Base-by-base conservation (phyloP, 129 eudicot species). In the Escallonia rubra region DNA sequence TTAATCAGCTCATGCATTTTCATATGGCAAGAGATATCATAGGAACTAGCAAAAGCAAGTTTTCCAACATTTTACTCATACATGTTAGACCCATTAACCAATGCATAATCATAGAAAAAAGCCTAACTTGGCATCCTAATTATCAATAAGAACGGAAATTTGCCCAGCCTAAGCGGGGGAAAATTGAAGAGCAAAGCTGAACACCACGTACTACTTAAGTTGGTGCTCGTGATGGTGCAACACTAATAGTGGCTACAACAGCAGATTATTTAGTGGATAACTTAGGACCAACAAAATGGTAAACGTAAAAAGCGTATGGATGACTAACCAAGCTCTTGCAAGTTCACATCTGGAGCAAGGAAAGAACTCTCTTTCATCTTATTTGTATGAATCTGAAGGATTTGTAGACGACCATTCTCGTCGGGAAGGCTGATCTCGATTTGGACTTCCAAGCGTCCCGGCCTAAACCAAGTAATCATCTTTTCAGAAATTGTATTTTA, bases 381-480 rank as follows among this genome's bases (percentile, higher is more conserved):
- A 69, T 78, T 90, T 73, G 99, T 94, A 71, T 94, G 99, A 59
- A 94, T 94, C 64, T 94, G 93, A 53, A 94, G 97, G 63, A 94
- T 94, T 70, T 94, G 99, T 65, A 87, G 50, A 58, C 99, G 97
- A 41, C 97, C 99, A 74, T 80, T 86, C 80, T 90, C 99, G 76
- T 94, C 94, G 23, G 99, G 99, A 69, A 94, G 96, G 72, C 99
- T 90, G 65, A 94, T 94, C 87, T 94, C 99, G 71, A 94, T 96
- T 82, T 89, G 99, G 55, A 94, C 99, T 75, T 94, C 99, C 72
- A 94, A 78, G 68, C 97, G 99, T 49, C 99, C 99, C 73, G 99
- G 97, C 84, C 97, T 92, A 69, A 68, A 67, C 9, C 68, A 74
- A 78, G 55, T 10, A 67, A 44, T 61, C 50, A 16, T 69, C 4